Evolutionary conservation across 2,329 filamentous ascomycete genomes (phyloP).

Genomic region (Huntiella bhutanensis): DNA sequence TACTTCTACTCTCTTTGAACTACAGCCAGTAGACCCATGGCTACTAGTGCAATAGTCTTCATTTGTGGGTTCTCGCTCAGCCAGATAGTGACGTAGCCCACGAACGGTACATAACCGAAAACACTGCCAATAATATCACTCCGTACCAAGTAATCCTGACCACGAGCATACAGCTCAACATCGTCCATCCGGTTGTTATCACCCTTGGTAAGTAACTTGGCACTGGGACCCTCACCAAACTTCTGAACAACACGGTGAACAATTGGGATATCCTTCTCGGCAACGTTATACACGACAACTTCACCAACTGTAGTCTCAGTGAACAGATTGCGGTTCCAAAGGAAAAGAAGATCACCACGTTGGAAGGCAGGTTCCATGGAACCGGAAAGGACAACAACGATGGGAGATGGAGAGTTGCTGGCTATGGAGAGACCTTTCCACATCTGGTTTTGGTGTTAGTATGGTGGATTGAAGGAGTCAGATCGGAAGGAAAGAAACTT

Average conservation of each 20-base stretch:
- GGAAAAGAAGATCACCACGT: conserved; percentile 54
- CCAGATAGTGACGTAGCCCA: conserved; percentile 93
- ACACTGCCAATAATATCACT: conserved; percentile 89
- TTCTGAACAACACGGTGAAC: conserved; percentile 79
- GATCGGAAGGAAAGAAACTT: conserved; percentile 13
- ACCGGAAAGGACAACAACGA: conserved; percentile 70
- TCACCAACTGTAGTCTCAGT: conserved; percentile 36
- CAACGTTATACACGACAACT: conserved; percentile 56
- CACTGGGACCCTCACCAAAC: conserved; percentile 37
- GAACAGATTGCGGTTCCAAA: conserved; percentile 54
- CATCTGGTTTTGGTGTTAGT: conserved; percentile 27
- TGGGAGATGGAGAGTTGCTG: conserved; percentile 56
- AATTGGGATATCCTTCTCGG: conserved; percentile 91
- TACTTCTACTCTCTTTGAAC: conserved; percentile 62
- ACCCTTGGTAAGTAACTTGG: conserved; percentile 82
- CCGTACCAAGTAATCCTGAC: conserved; percentile 72
- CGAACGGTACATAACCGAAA: conserved; percentile 76
- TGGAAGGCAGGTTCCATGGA: conserved; percentile 73
- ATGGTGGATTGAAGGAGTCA: neutral
- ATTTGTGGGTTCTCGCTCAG: conserved; percentile 92
- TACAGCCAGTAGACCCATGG: conserved; percentile 90
- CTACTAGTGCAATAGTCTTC: conserved; percentile 81
- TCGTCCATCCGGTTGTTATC: conserved; percentile 94
- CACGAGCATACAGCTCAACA: conserved; percentile 65
- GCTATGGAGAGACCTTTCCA: conserved; percentile 75